Percentiles rank a stretch among this genome's conserved stretches.
Evolutionary conservation across 1,139 yeast genomes (phyloP).

Genomic region (Sugiyamaella castrensis): DNA sequence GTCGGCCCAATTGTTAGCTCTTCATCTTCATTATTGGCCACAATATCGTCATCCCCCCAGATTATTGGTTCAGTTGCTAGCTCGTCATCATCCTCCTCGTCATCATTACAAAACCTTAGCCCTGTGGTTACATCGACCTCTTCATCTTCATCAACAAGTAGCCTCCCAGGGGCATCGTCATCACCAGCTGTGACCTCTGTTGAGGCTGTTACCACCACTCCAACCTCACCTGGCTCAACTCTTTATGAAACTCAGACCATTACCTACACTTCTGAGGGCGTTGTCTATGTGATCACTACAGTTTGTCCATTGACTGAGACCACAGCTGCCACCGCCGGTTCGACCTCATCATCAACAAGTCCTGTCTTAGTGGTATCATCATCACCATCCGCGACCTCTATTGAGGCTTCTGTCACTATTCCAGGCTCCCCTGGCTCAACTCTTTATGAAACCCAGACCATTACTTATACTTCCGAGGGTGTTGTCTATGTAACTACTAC

Average conservation of each 20-base stretch:
- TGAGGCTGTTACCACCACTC: slow-evolving; percentile 3
- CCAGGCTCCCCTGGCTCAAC: slow-evolving; percentile 4
- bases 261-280: slow-evolving; percentile 8
- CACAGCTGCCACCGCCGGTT: neutral
- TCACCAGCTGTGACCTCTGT: slow-evolving; percentile 11
- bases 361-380: slow-evolving; percentile 4
- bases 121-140: neutral
- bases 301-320: slow-evolving; percentile 13
- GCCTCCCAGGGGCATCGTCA: too few species aligned
- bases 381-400: neutral
- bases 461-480: slow-evolving; percentile 10
- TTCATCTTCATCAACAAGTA: neutral
- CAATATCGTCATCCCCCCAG: too few species aligned
- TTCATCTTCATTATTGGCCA: too few species aligned
- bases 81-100: neutral
- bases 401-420: too few species aligned
- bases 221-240: slow-evolving; percentile 8
- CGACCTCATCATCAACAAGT: slow-evolving; percentile 1
- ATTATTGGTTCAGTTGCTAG: too few species aligned
- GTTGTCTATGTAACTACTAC: slow-evolving; percentile 3
- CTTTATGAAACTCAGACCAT: slow-evolving; percentile 10
- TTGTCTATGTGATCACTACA: slow-evolving; percentile 11
- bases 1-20: neutral
- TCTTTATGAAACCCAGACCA: slow-evolving; percentile 3
- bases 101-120: too few species aligned